Evolutionary conservation across 2,329 filamentous ascomycete species (phyloP), one percentile per base, ranked within the genome.

Genomic region (Aspergillus pseudoglaucus): DNA sequence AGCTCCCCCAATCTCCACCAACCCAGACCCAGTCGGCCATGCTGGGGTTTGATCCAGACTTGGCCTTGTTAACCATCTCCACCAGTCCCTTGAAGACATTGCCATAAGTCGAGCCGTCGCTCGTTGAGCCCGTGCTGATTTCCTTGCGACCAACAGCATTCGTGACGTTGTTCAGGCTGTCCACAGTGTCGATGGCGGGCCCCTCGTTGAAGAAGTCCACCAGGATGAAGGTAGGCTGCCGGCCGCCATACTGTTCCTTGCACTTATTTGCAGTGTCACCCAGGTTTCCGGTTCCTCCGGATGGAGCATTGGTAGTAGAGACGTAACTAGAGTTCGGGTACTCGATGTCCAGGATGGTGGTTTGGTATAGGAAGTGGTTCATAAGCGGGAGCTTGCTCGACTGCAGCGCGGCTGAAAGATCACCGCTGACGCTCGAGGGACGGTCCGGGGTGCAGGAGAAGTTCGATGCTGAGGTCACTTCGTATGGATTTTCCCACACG

Each of bases 161-260:
- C 6, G 63, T 66, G n/a, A 81, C 72, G 4, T 71, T 69, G 64
- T 91, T 91, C 59, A 89, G 65, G 41, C 59, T 67, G 67, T 93
- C 88, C 2, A 86, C 83, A 0, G 83, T 83, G 6, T 75, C 73
- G 47, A 93, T 80, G 27, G 85, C 80, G 0, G 84, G 81, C 0
- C 84, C 87, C 50, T 83, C 75, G 63, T 88, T 84, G 66, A 84
- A 90, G 66, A 89, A 91, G 67, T 94, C 88, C 1, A 91, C 86
- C 8, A 93, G 75, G 17, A 88, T 76, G 58, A 88, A 90, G 3
- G 76, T 82, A n/a, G 88, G 86, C 44, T 76, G 72, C 23, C 71
- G 67, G n/a, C 77, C 76, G n/a, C 77, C 76, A 73, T 84, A 91
- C 51, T 80, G 68, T 2, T 57, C 60, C 45, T 71, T 68, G 64